These are phyloP conservation scores for Suaeda aralocaspica DNA, from an alignment of 148 eudicot species.

Conservation along the genomic window DNA sequence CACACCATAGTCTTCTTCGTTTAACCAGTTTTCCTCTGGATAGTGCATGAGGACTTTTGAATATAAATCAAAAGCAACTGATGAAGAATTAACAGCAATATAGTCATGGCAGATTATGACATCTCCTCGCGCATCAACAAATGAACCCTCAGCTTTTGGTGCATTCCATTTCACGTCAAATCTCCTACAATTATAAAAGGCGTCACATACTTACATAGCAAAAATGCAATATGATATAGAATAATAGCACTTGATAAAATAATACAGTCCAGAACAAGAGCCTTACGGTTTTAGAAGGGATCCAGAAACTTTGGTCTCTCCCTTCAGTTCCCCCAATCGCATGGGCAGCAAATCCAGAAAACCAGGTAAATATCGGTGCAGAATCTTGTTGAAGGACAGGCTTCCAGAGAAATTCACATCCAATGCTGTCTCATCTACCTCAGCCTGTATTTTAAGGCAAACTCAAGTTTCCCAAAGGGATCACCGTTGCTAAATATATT, in stretches of 20 bases:
- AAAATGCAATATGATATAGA: neutral
- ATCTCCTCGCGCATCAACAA: conserved; percentile 97
- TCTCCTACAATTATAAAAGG: conserved; percentile 51
- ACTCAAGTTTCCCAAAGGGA: neutral
- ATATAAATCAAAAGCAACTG: conserved; percentile 81
- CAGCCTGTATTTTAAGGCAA: conserved; percentile 45
- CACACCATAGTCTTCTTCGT: conserved; percentile 39
- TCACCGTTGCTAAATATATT: neutral
- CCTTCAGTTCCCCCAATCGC: conserved; percentile 74
- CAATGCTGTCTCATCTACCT: conserved; percentile 83
- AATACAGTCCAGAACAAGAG: conserved; percentile 8
- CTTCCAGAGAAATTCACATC: conserved; percentile 96
- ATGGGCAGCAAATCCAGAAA: conserved; percentile 64
- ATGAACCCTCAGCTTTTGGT: conserved; percentile 97
- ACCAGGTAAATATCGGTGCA: conserved; percentile 79
- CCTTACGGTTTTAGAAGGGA: conserved; percentile 86
- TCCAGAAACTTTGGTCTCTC: conserved; percentile 97
- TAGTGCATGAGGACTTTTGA: conserved; percentile 62
- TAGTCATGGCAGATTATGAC: conserved; percentile 84
- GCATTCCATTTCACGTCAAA: conserved; percentile 98
- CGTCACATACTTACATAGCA: neutral
- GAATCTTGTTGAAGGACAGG: conserved; percentile 62
- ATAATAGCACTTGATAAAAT: conserved; percentile 11
- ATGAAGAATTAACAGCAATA: conserved; percentile 75
- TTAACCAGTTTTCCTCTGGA: conserved; percentile 48